These are phyloP conservation scores for Groenewaldozyma salmanticensis DNA, from an alignment of 805 yeast species.

Conservation along the genomic window DNA sequence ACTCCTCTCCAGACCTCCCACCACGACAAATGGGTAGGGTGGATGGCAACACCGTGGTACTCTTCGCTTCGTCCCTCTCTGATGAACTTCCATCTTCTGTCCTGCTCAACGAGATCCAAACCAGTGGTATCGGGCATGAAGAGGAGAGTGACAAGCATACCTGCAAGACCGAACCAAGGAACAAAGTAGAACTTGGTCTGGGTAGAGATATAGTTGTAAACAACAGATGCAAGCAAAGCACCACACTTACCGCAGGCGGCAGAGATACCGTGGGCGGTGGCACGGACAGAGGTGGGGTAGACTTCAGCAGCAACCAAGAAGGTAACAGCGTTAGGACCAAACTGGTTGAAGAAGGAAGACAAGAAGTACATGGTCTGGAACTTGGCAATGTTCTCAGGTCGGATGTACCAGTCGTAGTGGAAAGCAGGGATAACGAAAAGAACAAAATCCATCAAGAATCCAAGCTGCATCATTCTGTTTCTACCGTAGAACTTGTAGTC, in stretches of 20 bases:
- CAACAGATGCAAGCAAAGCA: conserved; percentile 45
- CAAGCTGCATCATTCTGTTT: conserved; percentile 45
- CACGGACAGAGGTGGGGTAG: conserved; percentile 57
- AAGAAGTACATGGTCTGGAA: conserved; percentile 50
- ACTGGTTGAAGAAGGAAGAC: conserved; percentile 55
- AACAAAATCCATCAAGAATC: conserved; percentile 46
- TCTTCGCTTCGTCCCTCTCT: conserved; percentile 27
- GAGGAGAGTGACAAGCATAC: conserved; percentile 26
- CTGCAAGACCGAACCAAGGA: conserved; percentile 32
- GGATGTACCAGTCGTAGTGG: conserved; percentile 40
- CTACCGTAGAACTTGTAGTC: conserved; percentile 43
- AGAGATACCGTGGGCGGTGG: conserved; percentile 57
- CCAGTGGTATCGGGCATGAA: conserved; percentile 32
- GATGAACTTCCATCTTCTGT: conserved; percentile 29
- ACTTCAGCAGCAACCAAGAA: conserved; percentile 56
- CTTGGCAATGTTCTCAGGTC: conserved; percentile 13
- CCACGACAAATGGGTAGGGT: conserved; percentile 27
- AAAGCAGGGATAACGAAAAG: conserved; percentile 51
- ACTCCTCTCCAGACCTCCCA: conserved; percentile 29
- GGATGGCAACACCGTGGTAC: conserved; percentile 32
- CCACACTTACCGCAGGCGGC: conserved; percentile 60
- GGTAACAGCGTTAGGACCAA: conserved; percentile 58
- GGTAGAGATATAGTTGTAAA: conserved; percentile 28
- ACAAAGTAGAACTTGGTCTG: conserved; percentile 29
- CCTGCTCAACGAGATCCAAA: conserved; percentile 29